phyloP scores from a whole-genome alignment of 2,329 filamentous ascomycete genomes.

The Allantophomopsis lycopodina region DNA sequence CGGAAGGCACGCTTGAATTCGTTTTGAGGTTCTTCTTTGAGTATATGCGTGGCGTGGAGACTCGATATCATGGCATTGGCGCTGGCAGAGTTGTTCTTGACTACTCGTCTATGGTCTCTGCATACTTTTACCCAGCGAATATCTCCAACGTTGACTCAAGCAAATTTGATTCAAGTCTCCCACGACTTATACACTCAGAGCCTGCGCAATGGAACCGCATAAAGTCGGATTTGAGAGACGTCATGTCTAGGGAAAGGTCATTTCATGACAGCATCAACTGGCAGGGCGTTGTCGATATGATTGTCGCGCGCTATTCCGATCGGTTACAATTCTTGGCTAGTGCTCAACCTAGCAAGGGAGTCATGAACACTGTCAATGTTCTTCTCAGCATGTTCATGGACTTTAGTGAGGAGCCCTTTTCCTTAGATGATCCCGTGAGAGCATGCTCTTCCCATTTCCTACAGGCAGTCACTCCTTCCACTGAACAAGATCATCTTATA shows the following conservation, averaged over 20 bases:
- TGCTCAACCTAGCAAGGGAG: no score
- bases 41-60: slow-evolving; percentile 25
- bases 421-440: no score
- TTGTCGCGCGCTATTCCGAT: slow-evolving; percentile 46
- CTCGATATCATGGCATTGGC: slow-evolving; percentile 28
- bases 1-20: background rate
- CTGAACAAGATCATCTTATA: no score
- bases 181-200: slow-evolving; percentile 12
- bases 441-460: no score
- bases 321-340: slow-evolving; percentile 25
- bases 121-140: slow-evolving; percentile 14
- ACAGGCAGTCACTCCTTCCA: no score
- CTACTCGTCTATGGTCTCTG: slow-evolving; percentile 16
- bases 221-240: slow-evolving; percentile 26
- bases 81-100: slow-evolving; percentile 16
- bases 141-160: slow-evolving; percentile 12
- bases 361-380: no score
- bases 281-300: slow-evolving; percentile 53
- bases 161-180: slow-evolving; percentile 5
- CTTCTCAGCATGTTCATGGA: no score
- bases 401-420: no score
- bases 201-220: slow-evolving; percentile 21
- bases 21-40: slow-evolving; percentile 7
- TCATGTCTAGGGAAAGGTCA: slow-evolving; percentile 21
- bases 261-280: slow-evolving; percentile 24